Evolutionary conservation across 148 eudicot species (phyloP).

Genomic region (Vaccinium vitisidaea): DNA sequence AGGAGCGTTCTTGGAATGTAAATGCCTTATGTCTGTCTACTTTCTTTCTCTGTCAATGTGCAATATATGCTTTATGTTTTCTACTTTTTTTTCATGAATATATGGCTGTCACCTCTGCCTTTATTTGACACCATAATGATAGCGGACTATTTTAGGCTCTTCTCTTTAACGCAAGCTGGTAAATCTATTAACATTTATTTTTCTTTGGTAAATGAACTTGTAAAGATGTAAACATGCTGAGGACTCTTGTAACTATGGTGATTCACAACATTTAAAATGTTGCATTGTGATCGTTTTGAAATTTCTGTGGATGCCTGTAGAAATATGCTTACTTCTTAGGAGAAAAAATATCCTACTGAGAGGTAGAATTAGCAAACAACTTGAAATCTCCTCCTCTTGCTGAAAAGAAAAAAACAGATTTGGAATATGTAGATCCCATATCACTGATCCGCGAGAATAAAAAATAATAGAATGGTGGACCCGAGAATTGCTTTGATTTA

Average conservation of each 20-base stretch:
- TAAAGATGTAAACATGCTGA: neutral
- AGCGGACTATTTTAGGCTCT: neutral
- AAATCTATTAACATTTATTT: neutral
- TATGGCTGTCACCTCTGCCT: neutral
- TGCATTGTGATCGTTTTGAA: neutral
- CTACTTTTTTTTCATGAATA: neutral
- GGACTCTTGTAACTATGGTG: neutral
- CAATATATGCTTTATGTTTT: neutral
- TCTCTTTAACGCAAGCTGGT: neutral
- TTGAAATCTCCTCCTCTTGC: neutral
- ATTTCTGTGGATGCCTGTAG: neutral
- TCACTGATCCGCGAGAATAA: neutral
- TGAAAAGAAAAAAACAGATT: neutral
- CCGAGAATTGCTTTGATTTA: neutral
- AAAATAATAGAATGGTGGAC: neutral
- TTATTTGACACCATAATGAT: neutral
- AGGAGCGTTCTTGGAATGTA: neutral
- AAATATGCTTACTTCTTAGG: neutral
- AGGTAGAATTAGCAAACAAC: neutral
- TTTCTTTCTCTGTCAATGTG: constrained; percentile 1
- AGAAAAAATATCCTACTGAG: neutral
- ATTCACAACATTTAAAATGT: neutral
- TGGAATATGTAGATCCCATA: neutral
- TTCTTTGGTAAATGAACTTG: neutral
- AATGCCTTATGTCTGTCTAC: neutral